phyloP scores from a whole-genome alignment of 768 basidiomycete genomes.

The Coprinellus micaceus region DNA sequence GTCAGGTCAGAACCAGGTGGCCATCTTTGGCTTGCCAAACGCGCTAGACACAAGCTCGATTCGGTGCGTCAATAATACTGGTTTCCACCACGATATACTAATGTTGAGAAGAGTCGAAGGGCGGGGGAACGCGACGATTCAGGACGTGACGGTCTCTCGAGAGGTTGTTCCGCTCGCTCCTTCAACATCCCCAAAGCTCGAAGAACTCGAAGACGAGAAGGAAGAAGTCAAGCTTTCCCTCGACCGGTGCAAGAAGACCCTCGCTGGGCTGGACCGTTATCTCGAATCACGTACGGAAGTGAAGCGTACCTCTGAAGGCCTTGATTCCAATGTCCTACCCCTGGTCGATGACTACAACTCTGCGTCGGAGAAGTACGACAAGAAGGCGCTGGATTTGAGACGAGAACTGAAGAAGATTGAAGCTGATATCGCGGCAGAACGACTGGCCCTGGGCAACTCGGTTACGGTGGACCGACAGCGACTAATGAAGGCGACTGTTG shows the following conservation, averaged over 20 bases:
- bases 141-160: conserved; percentile 38
- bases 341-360: conserved; percentile 31
- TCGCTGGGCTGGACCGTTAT: conserved; percentile 30
- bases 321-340: conserved; percentile 25
- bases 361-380: conserved; percentile 31
- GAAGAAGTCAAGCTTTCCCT: conserved; percentile 26
- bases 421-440: conserved; percentile 22
- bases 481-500: conserved; percentile 27
- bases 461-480: conserved; percentile 23
- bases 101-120: conserved; percentile 38
- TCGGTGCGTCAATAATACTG: conserved; percentile 22
- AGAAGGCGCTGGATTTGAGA: conserved; percentile 25
- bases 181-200: conserved; percentile 25
- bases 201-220: conserved; percentile 23
- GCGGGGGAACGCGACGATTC: conserved; percentile 40
- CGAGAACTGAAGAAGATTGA: conserved; percentile 21
- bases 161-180: conserved; percentile 7
- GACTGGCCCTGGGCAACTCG: conserved; percentile 17
- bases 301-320: conserved; percentile 26
- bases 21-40: conserved; percentile 34
- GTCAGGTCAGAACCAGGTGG: conserved; percentile 37
- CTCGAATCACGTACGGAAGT: conserved; percentile 25
- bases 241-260: conserved; percentile 24
- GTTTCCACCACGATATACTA: background rate
- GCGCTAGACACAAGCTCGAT: conserved; percentile 34